phyloP scores from a whole-genome alignment of 2,329 filamentous ascomycete genomes.

The Catunica adiposa region DNA sequence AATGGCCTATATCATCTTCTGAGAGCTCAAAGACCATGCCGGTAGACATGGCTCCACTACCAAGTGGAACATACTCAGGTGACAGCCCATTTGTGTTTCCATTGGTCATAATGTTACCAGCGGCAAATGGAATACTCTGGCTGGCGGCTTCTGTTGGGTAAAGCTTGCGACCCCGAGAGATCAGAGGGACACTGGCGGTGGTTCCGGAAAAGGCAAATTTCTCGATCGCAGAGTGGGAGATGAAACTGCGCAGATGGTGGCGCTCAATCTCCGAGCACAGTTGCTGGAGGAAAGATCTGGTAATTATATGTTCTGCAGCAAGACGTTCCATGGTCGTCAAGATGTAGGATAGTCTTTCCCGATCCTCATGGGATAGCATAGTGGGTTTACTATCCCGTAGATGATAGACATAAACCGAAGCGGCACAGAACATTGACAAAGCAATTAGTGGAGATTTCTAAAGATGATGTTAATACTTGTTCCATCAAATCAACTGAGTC shows the following conservation, averaged over 20 bases:
- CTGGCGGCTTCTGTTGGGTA: slow-evolving; percentile 1
- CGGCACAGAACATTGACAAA: slow-evolving; percentile 71
- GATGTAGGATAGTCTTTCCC: slow-evolving; percentile 52
- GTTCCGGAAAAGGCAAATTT: slow-evolving; percentile 21
- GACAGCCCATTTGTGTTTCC: background rate
- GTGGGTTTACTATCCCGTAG: slow-evolving; percentile 50
- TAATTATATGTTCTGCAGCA: slow-evolving; percentile 56
- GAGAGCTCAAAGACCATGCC: slow-evolving; percentile 6
- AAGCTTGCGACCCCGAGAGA: slow-evolving; percentile 21
- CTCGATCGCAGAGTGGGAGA: slow-evolving; percentile 23
- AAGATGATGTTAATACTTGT: background rate
- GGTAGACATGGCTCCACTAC: background rate
- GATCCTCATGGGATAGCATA: slow-evolving; percentile 32
- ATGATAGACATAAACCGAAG: slow-evolving; percentile 68
- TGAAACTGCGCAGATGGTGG: slow-evolving; percentile 25
- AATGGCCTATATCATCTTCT: slow-evolving; percentile 6
- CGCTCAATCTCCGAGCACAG: slow-evolving; percentile 62
- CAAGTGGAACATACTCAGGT: slow-evolving; percentile 6
- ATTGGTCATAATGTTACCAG: background rate
- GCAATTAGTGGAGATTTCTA: slow-evolving; percentile 45
- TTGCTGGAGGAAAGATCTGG: slow-evolving; percentile 71
- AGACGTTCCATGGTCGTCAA: slow-evolving; percentile 63
- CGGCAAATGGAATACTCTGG: background rate
- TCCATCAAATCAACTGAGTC: background rate
- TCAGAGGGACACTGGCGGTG: slow-evolving; percentile 29